phyloP scores from a whole-genome alignment of 192 early-diverging fungal genomes.

The Coemansia sp. region DNA sequence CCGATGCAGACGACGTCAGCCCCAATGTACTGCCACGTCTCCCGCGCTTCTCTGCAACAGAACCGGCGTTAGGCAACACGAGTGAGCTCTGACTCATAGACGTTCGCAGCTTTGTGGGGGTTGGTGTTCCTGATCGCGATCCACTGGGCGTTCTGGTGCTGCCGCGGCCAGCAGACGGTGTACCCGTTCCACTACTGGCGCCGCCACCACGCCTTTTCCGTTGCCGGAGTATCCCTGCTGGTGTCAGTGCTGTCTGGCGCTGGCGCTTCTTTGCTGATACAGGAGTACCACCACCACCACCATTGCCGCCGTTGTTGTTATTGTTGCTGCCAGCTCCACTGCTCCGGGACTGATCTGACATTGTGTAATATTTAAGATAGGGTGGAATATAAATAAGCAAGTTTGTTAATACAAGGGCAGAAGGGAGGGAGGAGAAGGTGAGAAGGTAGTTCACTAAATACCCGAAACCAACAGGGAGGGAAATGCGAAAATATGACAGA shows the following conservation, averaged over 20 bases:
- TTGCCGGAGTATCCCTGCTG: constrained; percentile 27
- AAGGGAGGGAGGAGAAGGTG: background rate
- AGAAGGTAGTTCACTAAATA: no score
- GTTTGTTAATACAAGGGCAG: background rate
- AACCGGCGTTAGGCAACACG: background rate
- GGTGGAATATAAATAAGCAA: background rate
- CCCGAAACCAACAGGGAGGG: no score
- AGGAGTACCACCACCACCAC: background rate
- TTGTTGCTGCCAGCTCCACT: background rate
- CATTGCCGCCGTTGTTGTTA: background rate
- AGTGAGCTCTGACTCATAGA: constrained; percentile 8
- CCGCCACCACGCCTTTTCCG: constrained; percentile 35
- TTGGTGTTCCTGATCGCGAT: constrained; percentile 16
- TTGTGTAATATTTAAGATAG: background rate
- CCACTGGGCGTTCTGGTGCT: constrained; percentile 2
- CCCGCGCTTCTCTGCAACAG: background rate
- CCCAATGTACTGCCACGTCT: background rate
- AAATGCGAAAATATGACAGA: background rate
- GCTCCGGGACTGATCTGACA: background rate
- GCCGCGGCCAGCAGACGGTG: no score
- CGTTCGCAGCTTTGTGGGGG: constrained; percentile 19
- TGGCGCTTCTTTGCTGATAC: constrained; percentile 33
- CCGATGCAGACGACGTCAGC: background rate
- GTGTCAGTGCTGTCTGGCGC: constrained; percentile 32
- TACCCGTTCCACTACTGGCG: background rate